phyloP scores from a whole-genome alignment of 192 early-diverging fungal species.

The Kappamyces sp. region DNA sequence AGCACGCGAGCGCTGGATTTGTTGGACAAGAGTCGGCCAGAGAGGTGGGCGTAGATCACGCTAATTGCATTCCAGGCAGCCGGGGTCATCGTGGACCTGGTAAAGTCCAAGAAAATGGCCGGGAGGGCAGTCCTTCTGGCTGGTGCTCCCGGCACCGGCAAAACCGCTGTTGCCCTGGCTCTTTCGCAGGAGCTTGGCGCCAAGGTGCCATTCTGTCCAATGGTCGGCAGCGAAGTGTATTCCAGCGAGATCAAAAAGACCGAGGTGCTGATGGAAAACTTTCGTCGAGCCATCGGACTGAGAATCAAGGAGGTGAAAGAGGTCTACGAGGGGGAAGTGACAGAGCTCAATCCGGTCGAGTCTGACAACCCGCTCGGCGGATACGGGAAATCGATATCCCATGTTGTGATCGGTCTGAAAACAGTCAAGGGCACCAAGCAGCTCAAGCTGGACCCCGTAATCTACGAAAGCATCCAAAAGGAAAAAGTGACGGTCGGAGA shows the following conservation, averaged over 20 bases:
- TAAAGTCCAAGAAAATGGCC: conserved; percentile 95
- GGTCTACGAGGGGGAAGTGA: conserved; percentile 99
- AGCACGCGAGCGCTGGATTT: conserved; percentile 84
- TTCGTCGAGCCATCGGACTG: conserved; percentile 89
- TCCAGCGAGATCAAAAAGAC: conserved; percentile 99
- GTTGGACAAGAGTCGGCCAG: conserved; percentile 95
- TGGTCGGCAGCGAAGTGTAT: conserved; percentile 98
- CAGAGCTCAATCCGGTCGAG: conserved; percentile 94
- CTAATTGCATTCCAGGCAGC: conserved; percentile 55
- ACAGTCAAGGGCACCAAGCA: conserved; percentile 98
- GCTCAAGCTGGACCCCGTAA: conserved; percentile 92
- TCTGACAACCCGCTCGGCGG: conserved; percentile 97
- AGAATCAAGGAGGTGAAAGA: conserved; percentile 98
- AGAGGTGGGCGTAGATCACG: conserved; percentile 53
- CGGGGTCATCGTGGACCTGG: conserved; percentile 90
- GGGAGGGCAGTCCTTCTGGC: conserved; percentile 90
- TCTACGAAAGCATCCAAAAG: conserved; percentile 95
- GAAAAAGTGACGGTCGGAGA: conserved; percentile 95
- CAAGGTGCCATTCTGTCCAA: conserved; percentile 99
- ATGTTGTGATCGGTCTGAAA: conserved; percentile 94
- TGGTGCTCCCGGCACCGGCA: conserved; percentile 95
- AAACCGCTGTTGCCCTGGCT: conserved; percentile 95
- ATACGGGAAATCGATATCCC: conserved; percentile 93
- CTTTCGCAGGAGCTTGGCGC: conserved; percentile 94
- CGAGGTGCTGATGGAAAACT: conserved; percentile 99